Evolutionary conservation across 139 green algal species (phyloP).

Genomic region (Axilococcus clingmanii): DNA sequence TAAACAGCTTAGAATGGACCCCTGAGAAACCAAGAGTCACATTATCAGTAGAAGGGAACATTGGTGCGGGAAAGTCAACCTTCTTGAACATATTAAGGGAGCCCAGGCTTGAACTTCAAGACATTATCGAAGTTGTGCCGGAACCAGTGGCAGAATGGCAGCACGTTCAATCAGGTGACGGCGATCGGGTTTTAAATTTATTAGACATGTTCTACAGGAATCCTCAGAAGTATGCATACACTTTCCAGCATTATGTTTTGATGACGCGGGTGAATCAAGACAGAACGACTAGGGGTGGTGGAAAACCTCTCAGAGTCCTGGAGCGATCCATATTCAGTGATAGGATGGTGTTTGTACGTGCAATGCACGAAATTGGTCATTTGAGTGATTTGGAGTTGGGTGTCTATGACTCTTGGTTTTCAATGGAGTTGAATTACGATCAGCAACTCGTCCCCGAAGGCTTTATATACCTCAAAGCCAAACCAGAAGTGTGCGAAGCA

Average conservation of each 20-base stretch:
- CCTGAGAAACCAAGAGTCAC: constrained; percentile 47
- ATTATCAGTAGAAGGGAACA: constrained; percentile 95
- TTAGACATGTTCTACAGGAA: constrained; percentile 88
- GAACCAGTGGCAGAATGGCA: constrained; percentile 95
- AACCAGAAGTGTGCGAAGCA: constrained; percentile 63
- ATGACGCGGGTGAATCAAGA: constrained; percentile 76
- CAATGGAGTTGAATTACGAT: constrained; percentile 26
- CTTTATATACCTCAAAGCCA: constrained; percentile 87
- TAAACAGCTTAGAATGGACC: constrained; percentile 12
- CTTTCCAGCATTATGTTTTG: constrained; percentile 98
- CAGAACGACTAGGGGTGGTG: constrained; percentile 25
- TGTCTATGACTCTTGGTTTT: constrained; percentile 81
- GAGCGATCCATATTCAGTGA: constrained; percentile 95
- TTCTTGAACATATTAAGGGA: constrained; percentile 65
- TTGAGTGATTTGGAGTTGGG: constrained; percentile 81
- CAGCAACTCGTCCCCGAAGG: constrained; percentile 70
- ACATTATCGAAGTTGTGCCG: constrained; percentile 68
- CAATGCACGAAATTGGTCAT: constrained; percentile 65
- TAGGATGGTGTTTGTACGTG: constrained; percentile 94
- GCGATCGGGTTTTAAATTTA: constrained; percentile 63
- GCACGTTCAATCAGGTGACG: constrained; percentile 32
- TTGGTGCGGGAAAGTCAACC: constrained; percentile 88
- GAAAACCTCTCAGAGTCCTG: constrained; percentile 63
- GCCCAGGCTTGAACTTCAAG: constrained; percentile 22
- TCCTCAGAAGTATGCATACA: constrained; percentile 81